Evolutionary conservation across 2,329 filamentous ascomycete genomes (phyloP), one percentile per base, ranked within the genome.

Genomic region (Talaromyces islandicus): DNA sequence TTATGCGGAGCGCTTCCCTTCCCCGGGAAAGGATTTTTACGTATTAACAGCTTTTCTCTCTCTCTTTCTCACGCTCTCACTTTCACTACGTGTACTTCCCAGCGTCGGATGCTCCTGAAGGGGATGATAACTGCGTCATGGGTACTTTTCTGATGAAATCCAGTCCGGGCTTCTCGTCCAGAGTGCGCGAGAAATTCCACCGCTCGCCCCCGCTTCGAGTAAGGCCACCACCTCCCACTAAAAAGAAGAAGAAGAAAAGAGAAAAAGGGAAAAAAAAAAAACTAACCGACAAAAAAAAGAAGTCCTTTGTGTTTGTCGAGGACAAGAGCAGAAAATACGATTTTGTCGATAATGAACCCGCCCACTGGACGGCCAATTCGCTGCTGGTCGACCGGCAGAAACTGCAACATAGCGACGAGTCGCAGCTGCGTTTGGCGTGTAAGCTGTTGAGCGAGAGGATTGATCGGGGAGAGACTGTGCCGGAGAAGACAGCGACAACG

Each of bases 341-440:
- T 48, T 73, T 76, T 58, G 67, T 67, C 14, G 74, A 76, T 52
- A 72, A 73, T 7, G 65, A 70, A 0, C 17, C 14, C 27, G 67
- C 67, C 25, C 66, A 69, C 57, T 71, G 68, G 55, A 65, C 68
- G 27, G 70, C 73, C 4, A 58, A 62, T 3, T 72, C 73, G 2
- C 69, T 72, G 4, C 60, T 75, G 24, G 70, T 76, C 21, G 64
- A 70, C 12, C 70, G 75, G 25, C 74, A 71, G 61, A 57, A 67
- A 2, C 66, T 78, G 14, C 63, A 68, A 2, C 66, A 68, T 7
- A 67, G 72, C 24, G 54, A 75, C 4, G 74, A 76, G 57, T 67
- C 63, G 2, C 67, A 76, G 51, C 60, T 77, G 35, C 69, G 70
- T 60, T 66, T 71, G 54, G 64, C 74, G 17, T 77, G 75, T 59